phyloP scores from a whole-genome alignment of 495 filamentous ascomycete genomes.

The Hypoxylon fragiforme region DNA sequence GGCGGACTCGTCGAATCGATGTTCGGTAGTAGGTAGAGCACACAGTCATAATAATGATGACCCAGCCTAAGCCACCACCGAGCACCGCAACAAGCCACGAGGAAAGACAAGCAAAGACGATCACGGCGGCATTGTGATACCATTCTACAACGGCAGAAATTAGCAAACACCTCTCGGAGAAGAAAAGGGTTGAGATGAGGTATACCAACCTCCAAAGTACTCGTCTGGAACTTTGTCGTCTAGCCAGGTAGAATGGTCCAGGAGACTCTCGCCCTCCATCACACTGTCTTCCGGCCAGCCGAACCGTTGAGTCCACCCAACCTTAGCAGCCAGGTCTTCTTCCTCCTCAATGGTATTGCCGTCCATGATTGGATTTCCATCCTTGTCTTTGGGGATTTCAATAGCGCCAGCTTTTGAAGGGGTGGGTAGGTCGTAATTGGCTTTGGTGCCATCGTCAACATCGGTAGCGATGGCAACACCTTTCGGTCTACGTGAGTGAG shows the following conservation, averaged over 20 bases:
- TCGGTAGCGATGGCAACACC: constrained; percentile 75
- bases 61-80: constrained; percentile 90
- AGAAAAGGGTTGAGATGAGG: constrained; percentile 8
- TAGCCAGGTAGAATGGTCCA: constrained; percentile 87
- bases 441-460: constrained; percentile 67
- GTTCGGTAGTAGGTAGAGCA: constrained; percentile 97
- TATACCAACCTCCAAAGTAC: constrained; percentile 78
- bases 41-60: constrained; percentile 86
- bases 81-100: constrained; percentile 90
- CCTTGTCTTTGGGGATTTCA: constrained; percentile 43
- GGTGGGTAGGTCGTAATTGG: constrained; percentile 76
- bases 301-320: constrained; percentile 89
- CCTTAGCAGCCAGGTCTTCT: constrained; percentile 63
- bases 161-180: constrained; percentile 6
- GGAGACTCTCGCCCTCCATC: constrained; percentile 63
- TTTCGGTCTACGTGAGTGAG: constrained; percentile 64
- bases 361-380: constrained; percentile 51
- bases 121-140: constrained; percentile 94
- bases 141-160: constrained; percentile 66
- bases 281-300: constrained; percentile 59
- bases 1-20: constrained; percentile 86
- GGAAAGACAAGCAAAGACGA: constrained; percentile 85
- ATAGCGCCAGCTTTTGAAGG: constrained; percentile 70
- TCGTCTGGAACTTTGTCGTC: constrained; percentile 84
- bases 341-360: constrained; percentile 59